phyloP scores from a whole-genome alignment of 441 rosid genomes.

The Kokia cookei region DNA sequence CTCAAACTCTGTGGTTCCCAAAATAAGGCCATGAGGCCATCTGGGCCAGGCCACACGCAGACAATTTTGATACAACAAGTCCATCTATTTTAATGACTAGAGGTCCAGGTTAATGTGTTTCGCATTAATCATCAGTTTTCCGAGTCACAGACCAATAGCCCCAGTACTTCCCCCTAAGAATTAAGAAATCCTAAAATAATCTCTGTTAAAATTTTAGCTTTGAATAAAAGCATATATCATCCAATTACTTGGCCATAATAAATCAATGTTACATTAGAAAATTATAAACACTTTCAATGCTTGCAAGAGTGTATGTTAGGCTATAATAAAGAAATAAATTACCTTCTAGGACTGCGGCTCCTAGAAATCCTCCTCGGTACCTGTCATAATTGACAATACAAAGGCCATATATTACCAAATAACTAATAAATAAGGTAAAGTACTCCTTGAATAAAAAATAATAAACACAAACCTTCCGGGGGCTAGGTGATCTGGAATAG shows the following conservation, averaged over 20 bases:
- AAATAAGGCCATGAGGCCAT: neutral
- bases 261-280: neutral
- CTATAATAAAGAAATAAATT: neutral
- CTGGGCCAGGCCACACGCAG: neutral
- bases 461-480: slow-evolving; percentile 51
- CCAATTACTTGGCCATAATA: neutral
- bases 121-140: neutral
- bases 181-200: neutral
- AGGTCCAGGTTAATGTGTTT: neutral
- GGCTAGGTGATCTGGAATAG: slow-evolving; percentile 59
- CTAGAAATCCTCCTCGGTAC: slow-evolving; percentile 43
- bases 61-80: neutral
- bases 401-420: neutral
- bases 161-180: neutral
- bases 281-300: neutral
- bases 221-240: neutral
- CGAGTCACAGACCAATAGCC: neutral
- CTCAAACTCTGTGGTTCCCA: neutral
- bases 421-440: neutral
- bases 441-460: neutral
- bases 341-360: slow-evolving; percentile 84
- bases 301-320: neutral
- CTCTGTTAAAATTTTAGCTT: neutral
- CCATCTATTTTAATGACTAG: neutral
- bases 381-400: slow-evolving; percentile 27